phyloP scores from a whole-genome alignment of 345 rosid genomes.

The Aquilaria malaccensis region DNA sequence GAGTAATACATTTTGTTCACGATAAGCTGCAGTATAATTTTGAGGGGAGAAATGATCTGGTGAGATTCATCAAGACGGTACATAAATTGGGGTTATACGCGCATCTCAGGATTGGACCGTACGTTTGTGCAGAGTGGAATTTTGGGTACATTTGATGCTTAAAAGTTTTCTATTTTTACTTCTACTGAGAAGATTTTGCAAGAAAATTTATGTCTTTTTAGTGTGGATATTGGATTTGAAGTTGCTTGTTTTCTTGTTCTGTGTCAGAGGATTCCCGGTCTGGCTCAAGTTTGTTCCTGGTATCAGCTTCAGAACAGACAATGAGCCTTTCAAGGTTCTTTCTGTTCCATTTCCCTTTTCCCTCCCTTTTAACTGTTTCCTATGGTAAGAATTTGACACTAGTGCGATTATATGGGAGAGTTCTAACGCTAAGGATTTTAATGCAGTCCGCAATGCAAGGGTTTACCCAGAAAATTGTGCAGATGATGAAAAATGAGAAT shows the following conservation, averaged over 20 bases:
- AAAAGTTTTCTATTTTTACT: neutral
- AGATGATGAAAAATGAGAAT: constrained; percentile 77
- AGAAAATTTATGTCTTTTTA: neutral
- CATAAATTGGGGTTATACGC: constrained; percentile 80
- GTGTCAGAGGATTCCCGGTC: constrained; percentile 84
- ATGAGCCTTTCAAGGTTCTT: constrained; percentile 89
- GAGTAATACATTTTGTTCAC: too few species aligned
- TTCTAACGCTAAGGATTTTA: constrained; percentile 9
- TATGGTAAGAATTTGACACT: too few species aligned
- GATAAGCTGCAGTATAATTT: constrained; percentile 55
- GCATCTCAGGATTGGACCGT: constrained; percentile 98
- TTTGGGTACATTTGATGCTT: constrained; percentile 55
- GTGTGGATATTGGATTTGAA: constrained; percentile 4
- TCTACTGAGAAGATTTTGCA: neutral
- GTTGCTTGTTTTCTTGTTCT: constrained; percentile 10
- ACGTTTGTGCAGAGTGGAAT: constrained; percentile 99
- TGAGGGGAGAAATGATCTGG: constrained; percentile 73
- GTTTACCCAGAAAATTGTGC: constrained; percentile 84
- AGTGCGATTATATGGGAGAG: too few species aligned
- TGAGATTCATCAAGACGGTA: constrained; percentile 79
- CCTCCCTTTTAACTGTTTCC: neutral
- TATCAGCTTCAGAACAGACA: constrained; percentile 94
- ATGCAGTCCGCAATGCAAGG: constrained; percentile 81
- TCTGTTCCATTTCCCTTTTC: neutral
- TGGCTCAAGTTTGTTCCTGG: constrained; percentile 98